Percentiles rank a stretch among this genome's conserved stretches.
phyloP scores from a whole-genome alignment of 2,329 filamentous ascomycete genomes.

The Alternaria rosae region DNA sequence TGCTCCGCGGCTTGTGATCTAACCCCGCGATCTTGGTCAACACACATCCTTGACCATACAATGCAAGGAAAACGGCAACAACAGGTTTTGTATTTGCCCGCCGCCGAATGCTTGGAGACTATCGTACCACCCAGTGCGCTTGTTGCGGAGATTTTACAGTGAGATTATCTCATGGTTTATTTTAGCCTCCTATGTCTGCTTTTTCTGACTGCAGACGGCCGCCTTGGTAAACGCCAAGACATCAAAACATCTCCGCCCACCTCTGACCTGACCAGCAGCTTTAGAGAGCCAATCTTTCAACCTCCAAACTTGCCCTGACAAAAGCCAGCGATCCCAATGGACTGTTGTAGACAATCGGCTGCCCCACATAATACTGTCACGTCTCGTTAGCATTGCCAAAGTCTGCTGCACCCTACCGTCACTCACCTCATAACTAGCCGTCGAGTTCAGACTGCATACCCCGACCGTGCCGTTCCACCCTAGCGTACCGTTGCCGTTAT shows the following conservation, averaged over 20 bases:
- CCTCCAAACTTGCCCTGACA: slow-evolving; percentile 34
- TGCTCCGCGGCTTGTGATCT: not conserved
- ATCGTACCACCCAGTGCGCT: not conserved
- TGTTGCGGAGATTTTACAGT: not conserved
- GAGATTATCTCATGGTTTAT: not conserved
- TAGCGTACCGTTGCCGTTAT: slow-evolving; percentile 30
- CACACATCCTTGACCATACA: not conserved
- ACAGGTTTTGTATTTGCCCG: not conserved
- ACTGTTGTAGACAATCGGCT: slow-evolving; percentile 43
- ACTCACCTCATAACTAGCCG: slow-evolving; percentile 35
- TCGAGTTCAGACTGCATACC: slow-evolving; percentile 36
- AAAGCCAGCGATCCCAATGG: slow-evolving; percentile 31
- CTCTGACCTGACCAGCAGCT: too few relatives aligned
- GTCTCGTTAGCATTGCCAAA: not conserved
- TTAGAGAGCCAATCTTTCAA: slow-evolving; percentile 15
- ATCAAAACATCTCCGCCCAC: too few relatives aligned
- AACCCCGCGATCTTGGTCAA: slow-evolving; percentile 1
- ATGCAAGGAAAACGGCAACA: not conserved
- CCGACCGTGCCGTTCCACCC: slow-evolving; percentile 43
- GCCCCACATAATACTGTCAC: slow-evolving; percentile 53
- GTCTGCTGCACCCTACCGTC: not conserved
- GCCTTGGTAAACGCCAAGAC: not conserved
- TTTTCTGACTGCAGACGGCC: not conserved
- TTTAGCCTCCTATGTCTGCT: not conserved
- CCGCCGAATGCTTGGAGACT: not conserved